Percentiles rank a stretch among this genome's conserved stretches.
Conservation (phyloP, 1,284 basidiomycete species). For the Tausonia pullulans region DNA sequence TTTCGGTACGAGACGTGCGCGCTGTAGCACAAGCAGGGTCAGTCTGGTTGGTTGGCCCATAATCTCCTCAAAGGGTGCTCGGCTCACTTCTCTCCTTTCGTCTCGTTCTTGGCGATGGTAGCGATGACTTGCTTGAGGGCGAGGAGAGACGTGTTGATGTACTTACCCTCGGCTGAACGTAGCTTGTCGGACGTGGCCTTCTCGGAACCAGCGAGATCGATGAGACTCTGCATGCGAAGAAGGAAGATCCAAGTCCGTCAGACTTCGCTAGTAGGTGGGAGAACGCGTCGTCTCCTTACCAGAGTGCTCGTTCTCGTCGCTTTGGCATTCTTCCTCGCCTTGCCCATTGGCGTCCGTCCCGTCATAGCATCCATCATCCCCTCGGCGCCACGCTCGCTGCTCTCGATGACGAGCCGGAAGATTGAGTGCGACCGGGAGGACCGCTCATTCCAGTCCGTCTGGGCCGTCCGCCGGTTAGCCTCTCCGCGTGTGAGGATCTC, state of each 20-base stretch:
- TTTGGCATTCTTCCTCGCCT: conserved; percentile 24
- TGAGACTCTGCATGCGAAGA: conserved; percentile 50
- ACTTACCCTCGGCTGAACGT: conserved; percentile 79
- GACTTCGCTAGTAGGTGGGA: not conserved
- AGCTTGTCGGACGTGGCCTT: conserved; percentile 90
- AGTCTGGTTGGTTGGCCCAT: not conserved
- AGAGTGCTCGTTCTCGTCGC: conserved; percentile 55
- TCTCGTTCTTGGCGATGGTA: conserved; percentile 16
- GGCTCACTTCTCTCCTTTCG: conserved; percentile 2
- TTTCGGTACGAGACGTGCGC: conserved; percentile 85
- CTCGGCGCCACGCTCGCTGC: conserved; percentile 43
- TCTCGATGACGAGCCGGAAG: conserved; percentile 56
- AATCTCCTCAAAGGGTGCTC: not conserved
- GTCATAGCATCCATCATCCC: conserved; percentile 2
- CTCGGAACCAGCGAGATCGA: conserved; percentile 95
- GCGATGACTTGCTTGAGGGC: conserved; percentile 15
- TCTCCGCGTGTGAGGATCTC: conserved; percentile 78
- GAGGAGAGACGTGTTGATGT: conserved; percentile 53
- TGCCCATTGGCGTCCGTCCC: conserved; percentile 18
- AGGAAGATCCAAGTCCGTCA: not conserved
- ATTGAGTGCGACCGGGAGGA: conserved; percentile 88
- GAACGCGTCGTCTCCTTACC: conserved; percentile 36
- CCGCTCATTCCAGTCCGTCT: conserved; percentile 94
- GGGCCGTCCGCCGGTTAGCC: conserved; percentile 76
- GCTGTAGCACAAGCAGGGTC: not conserved